Evolutionary conservation across 305 asterid genomes (phyloP).

Genomic region (Fraxinus angustifolia): DNA sequence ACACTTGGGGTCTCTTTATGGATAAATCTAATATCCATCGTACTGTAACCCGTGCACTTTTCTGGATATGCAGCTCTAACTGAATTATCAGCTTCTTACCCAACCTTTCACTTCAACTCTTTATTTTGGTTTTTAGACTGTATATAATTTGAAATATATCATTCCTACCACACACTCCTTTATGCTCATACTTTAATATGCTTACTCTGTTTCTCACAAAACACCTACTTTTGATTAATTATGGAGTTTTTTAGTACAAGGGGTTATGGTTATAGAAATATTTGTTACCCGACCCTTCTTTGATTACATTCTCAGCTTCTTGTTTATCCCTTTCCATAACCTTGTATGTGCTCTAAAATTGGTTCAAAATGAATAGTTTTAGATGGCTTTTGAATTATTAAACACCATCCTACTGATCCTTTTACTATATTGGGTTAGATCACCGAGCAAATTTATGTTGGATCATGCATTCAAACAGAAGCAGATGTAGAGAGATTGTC

Average conservation of each 20-base stretch:
- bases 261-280: not conserved
- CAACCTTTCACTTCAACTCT: not conserved
- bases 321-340: slow-evolving; percentile 1
- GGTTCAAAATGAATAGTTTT: slow-evolving; percentile 5
- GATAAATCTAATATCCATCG: not conserved
- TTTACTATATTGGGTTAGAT: slow-evolving; percentile 44
- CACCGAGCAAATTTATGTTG: slow-evolving; percentile 89
- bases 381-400: slow-evolving; percentile 12
- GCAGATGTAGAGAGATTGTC: slow-evolving; percentile 68
- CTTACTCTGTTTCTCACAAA: not conserved
- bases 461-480: slow-evolving; percentile 86
- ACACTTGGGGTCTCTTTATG: not conserved
- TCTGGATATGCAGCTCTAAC: not conserved
- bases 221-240: not conserved
- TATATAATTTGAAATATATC: not conserved
- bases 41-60: not conserved
- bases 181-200: slow-evolving; percentile 4
- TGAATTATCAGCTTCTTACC: not conserved
- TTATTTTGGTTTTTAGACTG: slow-evolving; percentile 4
- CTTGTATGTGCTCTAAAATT: not conserved
- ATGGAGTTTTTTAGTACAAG: not conserved
- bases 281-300: not conserved
- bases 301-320: slow-evolving; percentile 5
- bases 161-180: not conserved
- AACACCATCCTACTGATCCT: slow-evolving; percentile 17